Base-by-base conservation (phyloP, 805 yeast species). In the Tetrapisispora namnaoensis region DNA sequence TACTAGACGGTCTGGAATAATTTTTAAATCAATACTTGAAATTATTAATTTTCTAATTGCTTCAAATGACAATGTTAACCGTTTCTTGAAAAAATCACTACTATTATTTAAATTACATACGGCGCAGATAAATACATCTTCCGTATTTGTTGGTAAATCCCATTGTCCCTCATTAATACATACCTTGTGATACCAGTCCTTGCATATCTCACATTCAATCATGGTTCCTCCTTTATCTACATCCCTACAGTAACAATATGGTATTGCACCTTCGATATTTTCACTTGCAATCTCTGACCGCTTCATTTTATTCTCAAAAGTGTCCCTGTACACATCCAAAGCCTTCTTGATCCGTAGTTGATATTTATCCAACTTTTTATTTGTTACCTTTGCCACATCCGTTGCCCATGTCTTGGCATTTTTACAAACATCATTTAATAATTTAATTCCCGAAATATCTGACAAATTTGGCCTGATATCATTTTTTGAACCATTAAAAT, bases 131-230 rank as follows among this genome's bases (percentile, higher is more conserved):
- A 73, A 81, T 11, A 62, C 63, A n/a, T 64, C 69, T 35, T 68
- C 62, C 3, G 66, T 67, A 45, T 58, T 60, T 17, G 55, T 58
- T 35, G 64, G 65, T 21, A 65, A 45, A 37, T 51, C 51, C 53
- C 68, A 65, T 16, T 61, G 53, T 2, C 67, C 68, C 28, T 70
- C 58, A 45, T 73, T 73, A 41, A 83, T 69, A 62, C 90, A 83
- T 16, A 63, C 65, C 42, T 75, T 73, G 59, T 83, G 90, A 57
- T 77, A 83, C 89, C 89, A 82, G 56, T 82, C 87, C 47, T 74
- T 70, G 61, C 91, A 84, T 17, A 62, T 65, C 53, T 82, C 89
- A 65, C 90, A 83, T 50, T 78, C 83, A 42, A 82, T 77, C 86
- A 82, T 82, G 0, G 76, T 73, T 7, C 56, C 52, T 62, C 85